These are phyloP conservation scores for Phytophthora rubi DNA, from an alignment of 352 stramenopile genomes.

Conservation along the genomic window DNA sequence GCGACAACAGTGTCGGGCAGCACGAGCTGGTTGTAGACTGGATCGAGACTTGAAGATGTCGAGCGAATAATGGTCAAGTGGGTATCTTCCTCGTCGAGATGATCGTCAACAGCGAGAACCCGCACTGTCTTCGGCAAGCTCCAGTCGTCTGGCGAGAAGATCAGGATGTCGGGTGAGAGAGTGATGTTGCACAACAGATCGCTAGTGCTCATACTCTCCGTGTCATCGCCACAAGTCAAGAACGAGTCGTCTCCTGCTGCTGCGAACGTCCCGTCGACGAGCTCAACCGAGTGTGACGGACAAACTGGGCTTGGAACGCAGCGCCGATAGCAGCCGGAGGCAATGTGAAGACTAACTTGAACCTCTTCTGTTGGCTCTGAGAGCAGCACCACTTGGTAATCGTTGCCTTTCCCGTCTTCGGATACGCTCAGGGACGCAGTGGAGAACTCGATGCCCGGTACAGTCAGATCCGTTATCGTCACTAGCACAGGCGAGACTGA, in stretches of 20 bases:
- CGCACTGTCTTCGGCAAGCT: conserved; percentile 67
- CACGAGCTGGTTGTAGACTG: conserved; percentile 63
- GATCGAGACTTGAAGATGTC: conserved; percentile 50
- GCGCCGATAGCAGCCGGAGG: conserved; percentile 62
- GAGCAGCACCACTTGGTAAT: conserved; percentile 76
- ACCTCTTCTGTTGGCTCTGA: conserved; percentile 69
- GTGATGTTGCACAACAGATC: conserved; percentile 72
- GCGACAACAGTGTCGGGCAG: conserved; percentile 71
- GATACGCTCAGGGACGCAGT: conserved; percentile 66
- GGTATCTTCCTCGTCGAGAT: conserved; percentile 70
- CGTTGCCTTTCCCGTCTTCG: conserved; percentile 68
- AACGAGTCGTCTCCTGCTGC: conserved; percentile 8
- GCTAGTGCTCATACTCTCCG: conserved; percentile 23
- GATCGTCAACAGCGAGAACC: conserved; percentile 73
- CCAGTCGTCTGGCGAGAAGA: conserved; percentile 66
- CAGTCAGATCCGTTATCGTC: conserved; percentile 52
- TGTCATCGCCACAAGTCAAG: conserved; percentile 33
- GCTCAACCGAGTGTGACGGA: conserved; percentile 38
- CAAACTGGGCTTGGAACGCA: conserved; percentile 43
- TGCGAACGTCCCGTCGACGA: conserved; percentile 14
- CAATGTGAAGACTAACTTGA: conserved; percentile 48
- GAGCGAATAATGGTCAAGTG: conserved; percentile 65
- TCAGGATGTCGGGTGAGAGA: conserved; percentile 48
- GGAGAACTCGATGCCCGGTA: conserved; percentile 77
- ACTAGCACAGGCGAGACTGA: conserved; percentile 27